Conservation (phyloP, 345 rosid genomes). For the Lepidium africanum region DNA sequence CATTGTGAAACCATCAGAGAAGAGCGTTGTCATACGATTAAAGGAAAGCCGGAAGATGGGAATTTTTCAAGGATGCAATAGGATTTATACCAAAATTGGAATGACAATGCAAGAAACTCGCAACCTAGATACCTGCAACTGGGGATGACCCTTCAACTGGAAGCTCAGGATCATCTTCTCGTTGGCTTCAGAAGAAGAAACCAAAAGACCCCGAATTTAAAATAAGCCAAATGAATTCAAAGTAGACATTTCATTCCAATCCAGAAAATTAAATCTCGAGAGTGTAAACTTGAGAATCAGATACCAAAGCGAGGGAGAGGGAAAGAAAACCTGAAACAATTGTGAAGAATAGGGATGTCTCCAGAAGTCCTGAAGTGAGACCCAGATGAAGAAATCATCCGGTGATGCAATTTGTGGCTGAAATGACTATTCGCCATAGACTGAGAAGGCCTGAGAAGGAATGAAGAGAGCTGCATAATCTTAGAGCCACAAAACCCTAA, state of each 20-base stretch:
- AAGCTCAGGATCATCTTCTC: slow-evolving; percentile 45
- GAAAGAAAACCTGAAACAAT: slow-evolving; percentile 45
- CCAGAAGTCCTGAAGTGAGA: slow-evolving; percentile 38
- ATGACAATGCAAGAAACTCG: not conserved
- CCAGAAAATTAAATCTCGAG: not conserved
- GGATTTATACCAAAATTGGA: not conserved
- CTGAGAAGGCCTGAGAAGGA: slow-evolving; percentile 34
- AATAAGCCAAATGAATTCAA: not conserved
- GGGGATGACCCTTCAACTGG: slow-evolving; percentile 42
- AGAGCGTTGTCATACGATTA: not conserved
- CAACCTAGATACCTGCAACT: slow-evolving; percentile 52
- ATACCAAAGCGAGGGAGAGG: not conserved
- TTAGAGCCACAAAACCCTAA: slow-evolving; percentile 42
- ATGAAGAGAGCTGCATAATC: slow-evolving; percentile 46
- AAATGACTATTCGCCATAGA: slow-evolving; percentile 8
- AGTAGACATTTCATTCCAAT: not conserved
- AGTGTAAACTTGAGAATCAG: not conserved
- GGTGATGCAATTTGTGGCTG: slow-evolving; percentile 25
- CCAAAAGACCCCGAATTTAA: slow-evolving; percentile 2
- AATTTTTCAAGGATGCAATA: not conserved
- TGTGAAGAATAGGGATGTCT: slow-evolving; percentile 42
- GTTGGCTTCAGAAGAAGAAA: slow-evolving; percentile 51
- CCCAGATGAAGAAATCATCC: slow-evolving; percentile 32
- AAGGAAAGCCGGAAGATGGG: not conserved
- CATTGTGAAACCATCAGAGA: not conserved